phyloP scores from a whole-genome alignment of 108 stramenopile genomes.

The Skeletonema costatum region DNA sequence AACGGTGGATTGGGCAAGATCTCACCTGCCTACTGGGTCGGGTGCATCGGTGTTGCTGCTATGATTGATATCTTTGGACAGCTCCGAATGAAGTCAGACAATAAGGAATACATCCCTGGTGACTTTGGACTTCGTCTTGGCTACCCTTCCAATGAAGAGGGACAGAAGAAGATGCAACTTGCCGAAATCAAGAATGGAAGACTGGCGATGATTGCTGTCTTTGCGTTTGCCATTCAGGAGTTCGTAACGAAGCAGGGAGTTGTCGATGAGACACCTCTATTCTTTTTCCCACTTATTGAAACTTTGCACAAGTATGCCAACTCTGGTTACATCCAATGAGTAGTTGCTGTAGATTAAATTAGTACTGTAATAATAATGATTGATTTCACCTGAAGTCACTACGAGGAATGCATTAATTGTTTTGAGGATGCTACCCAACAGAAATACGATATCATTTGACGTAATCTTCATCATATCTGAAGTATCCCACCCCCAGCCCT shows the following conservation, averaged over 20 bases:
- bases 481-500: no score
- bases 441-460: no score
- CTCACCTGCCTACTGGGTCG: conserved; percentile 83
- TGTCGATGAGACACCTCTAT: conserved; percentile 84
- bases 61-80: conserved; percentile 77
- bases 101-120: conserved; percentile 67
- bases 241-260: conserved; percentile 71
- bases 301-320: conserved; percentile 74
- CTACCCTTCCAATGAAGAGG: conserved; percentile 64
- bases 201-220: conserved; percentile 90
- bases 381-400: no score
- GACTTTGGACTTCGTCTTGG: conserved; percentile 68
- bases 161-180: conserved; percentile 67
- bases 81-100: conserved; percentile 37
- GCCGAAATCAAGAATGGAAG: conserved; percentile 94
- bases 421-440: no score
- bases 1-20: conserved; percentile 91
- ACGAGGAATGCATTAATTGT: no score
- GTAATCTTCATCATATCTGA: no score
- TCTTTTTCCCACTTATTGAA: conserved; percentile 80
- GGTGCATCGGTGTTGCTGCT: conserved; percentile 59
- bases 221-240: conserved; percentile 85
- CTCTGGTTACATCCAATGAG: conserved; percentile 76
- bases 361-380: not conserved
- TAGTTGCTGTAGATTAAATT: not conserved